Base-by-base conservation (phyloP, 371 early-diverging fungal species). In the Apophysomyces trapeziformis region DNA sequence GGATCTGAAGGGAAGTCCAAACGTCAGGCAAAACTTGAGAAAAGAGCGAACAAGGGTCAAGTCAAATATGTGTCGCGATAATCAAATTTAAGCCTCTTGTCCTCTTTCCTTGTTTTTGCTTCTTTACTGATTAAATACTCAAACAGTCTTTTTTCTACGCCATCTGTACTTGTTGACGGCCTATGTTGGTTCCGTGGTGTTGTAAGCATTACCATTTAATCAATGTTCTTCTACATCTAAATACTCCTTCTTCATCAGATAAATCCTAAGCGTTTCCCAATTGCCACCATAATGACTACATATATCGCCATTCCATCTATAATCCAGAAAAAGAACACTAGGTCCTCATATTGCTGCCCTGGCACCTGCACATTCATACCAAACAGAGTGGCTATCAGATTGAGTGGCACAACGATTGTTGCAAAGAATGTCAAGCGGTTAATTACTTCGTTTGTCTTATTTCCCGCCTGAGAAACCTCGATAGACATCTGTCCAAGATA, bases 401-500 rank as follows among this genome's bases (percentile, higher is more conserved):
- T 97, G 75, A 77, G 57, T 13, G 98, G 97, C 5, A 98, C 86
- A 39, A 98, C 78, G 35, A 99, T 90, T 9, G 92, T 89, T 0
- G 96, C 98, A 58, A 98, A 72, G 16, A 93, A 94, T 1, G 98
- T 96, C 71, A 99, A 85, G 56, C 92, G 86, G 69, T 95, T 92
- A 18, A 97, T 92, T 1, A 95, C 94, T 64, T 95, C 94, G 69
- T 96, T 95, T 26, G 96, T 96, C 8, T 88, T 79, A 77, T 96
- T 96, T 57, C 94, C 94, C 4, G 97, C 89, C 66, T 94, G 93
- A 1, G 98, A 98, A 68, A 98, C 85, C 72, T 98, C 98, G 37
- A 99, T 96, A 9, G 92, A 89, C 41, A 99, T 96, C 70, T 96
- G 96, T 4, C 97, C 99, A 16, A 99, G 79, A 66, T 99, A 99